Conservation (phyloP, 148 eudicot genomes). For the Rheum nobile region DNA sequence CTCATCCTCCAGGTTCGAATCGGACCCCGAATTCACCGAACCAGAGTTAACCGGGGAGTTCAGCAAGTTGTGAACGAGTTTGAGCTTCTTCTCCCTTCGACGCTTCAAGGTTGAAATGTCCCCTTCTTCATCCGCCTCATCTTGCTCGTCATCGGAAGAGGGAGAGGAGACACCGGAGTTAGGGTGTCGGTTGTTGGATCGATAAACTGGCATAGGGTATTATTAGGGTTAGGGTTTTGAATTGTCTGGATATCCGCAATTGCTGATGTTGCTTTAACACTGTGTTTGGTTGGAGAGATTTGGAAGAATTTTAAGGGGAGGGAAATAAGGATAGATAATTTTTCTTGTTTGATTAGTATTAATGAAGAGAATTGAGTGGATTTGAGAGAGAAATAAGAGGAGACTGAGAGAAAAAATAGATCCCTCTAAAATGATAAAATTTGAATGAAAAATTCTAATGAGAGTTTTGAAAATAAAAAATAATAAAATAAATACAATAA, state of each 20-base stretch:
- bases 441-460: too few relatives aligned
- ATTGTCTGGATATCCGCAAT: constrained; percentile 3
- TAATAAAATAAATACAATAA: too few relatives aligned
- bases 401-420: too few relatives aligned
- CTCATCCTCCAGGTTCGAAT: constrained; percentile 15
- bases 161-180: constrained; percentile 13
- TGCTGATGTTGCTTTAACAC: too few relatives aligned
- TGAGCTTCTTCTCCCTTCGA: constrained; percentile 19
- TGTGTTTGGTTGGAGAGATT: too few relatives aligned
- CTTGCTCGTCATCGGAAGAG: neutral
- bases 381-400: too few relatives aligned
- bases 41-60: constrained; percentile 14
- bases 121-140: constrained; percentile 5
- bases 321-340: too few relatives aligned
- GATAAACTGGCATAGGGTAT: constrained; percentile 12
- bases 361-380: too few relatives aligned
- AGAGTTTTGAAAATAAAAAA: too few relatives aligned
- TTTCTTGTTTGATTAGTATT: too few relatives aligned
- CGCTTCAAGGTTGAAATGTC: constrained; percentile 2
- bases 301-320: too few relatives aligned
- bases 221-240: constrained; percentile 20
- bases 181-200: constrained; percentile 44
- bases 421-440: too few relatives aligned
- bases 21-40: constrained; percentile 14
- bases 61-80: constrained; percentile 16